A percentile compares a stretch with the other conserved stretches of the same genome.
These are phyloP conservation scores for Bombardia bombarda DNA, from an alignment of 495 filamentous ascomycete genomes.

Conservation along the genomic window DNA sequence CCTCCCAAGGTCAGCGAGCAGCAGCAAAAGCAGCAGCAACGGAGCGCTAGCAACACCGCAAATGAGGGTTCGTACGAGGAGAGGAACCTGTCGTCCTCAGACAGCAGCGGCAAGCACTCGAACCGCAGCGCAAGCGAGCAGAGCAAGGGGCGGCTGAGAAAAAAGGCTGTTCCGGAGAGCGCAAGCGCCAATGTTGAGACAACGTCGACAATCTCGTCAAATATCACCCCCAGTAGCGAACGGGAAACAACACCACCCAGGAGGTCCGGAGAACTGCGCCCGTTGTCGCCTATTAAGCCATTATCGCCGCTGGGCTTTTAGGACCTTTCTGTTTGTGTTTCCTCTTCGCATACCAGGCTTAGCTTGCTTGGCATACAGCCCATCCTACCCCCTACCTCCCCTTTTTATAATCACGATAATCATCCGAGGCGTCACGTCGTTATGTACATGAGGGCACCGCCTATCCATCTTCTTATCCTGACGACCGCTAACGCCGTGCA, in stretches of 20 bases:
- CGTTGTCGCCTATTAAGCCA: constrained; percentile 63
- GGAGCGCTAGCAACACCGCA: constrained; percentile 4
- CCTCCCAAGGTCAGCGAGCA: constrained; percentile 24
- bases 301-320: constrained; percentile 60
- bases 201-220: constrained; percentile 31
- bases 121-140: constrained; percentile 10
- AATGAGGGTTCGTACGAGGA: constrained; percentile 38
- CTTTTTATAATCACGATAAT: background rate
- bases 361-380: too few relatives aligned
- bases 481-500: background rate
- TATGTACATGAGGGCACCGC: background rate
- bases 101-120: constrained; percentile 37
- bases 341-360: too few relatives aligned
- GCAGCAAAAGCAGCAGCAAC: constrained; percentile 3
- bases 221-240: constrained; percentile 34
- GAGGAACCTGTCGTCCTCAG: constrained; percentile 56
- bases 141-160: constrained; percentile 24
- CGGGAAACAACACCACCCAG: constrained; percentile 27
- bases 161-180: constrained; percentile 27
- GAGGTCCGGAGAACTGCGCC: constrained; percentile 33
- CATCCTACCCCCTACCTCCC: background rate
- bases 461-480: too few relatives aligned
- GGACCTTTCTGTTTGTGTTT: background rate
- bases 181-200: constrained; percentile 24
- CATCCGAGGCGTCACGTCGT: background rate